phyloP scores from a whole-genome alignment of 305 asterid species.

The Andrographis paniculata region DNA sequence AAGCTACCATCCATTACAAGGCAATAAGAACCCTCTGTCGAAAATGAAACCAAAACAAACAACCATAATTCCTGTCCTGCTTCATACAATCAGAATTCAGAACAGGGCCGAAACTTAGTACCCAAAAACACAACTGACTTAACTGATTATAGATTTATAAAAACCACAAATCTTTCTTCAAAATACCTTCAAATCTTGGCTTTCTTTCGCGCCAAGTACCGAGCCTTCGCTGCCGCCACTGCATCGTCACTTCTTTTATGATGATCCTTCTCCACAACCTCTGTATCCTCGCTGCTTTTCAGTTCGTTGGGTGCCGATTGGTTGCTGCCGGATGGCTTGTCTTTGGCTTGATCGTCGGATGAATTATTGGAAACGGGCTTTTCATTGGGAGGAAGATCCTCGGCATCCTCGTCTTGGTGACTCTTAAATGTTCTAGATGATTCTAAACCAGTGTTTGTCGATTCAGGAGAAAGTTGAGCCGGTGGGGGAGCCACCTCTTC shows the following conservation, averaged over 20 bases:
- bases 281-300: not conserved
- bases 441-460: slow-evolving; percentile 23
- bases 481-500: slow-evolving; percentile 29
- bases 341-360: not conserved
- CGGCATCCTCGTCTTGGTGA: slow-evolving; percentile 12
- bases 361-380: not conserved
- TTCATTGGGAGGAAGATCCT: not conserved
- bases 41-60: too few relatives aligned
- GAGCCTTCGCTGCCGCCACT: not conserved
- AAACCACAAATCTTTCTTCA: too few relatives aligned
- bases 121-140: too few relatives aligned
- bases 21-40: too few relatives aligned
- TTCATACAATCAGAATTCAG: too few relatives aligned
- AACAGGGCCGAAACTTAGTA: too few relatives aligned
- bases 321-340: not conserved
- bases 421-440: slow-evolving; percentile 19
- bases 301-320: not conserved
- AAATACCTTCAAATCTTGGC: not conserved
- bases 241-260: not conserved
- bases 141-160: too few relatives aligned
- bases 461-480: slow-evolving; percentile 23
- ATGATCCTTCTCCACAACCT: not conserved
- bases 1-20: too few relatives aligned
- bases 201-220: not conserved
- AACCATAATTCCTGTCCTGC: too few relatives aligned